Percentiles rank a stretch among this genome's conserved stretches.
phyloP scores from a whole-genome alignment of 768 basidiomycete species.

The Udeniomyces megalosporus region DNA sequence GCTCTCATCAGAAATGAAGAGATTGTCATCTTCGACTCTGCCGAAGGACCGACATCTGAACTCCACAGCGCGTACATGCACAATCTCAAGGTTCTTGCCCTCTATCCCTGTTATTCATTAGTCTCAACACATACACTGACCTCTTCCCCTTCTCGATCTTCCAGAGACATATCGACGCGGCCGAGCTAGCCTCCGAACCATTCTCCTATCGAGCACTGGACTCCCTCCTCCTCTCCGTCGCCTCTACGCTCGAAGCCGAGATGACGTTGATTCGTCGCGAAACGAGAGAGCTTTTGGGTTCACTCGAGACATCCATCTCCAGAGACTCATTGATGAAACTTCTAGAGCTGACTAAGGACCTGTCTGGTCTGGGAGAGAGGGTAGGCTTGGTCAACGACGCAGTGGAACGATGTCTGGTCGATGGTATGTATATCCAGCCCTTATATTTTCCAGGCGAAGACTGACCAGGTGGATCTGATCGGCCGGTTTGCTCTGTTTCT shows the following conservation, averaged over 20 bases:
- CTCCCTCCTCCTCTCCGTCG: conserved; percentile 1
- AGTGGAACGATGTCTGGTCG: conserved; percentile 11
- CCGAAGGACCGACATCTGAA: conserved; percentile 5
- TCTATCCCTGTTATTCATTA: too few relatives aligned
- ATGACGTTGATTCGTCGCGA: conserved; percentile 8
- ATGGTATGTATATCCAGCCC: background rate
- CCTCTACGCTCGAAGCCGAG: conserved; percentile 16
- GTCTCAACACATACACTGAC: too few relatives aligned
- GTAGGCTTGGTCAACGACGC: conserved; percentile 17
- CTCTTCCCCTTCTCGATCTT: background rate
- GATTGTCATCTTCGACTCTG: conserved; percentile 8
- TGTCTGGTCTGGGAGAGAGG: conserved; percentile 12
- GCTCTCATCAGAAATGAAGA: conserved; percentile 4
- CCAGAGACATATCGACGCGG: conserved; percentile 1
- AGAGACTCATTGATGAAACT: conserved; percentile 5
- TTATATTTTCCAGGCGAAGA: background rate
- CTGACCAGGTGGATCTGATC: too few relatives aligned
- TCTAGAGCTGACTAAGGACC: background rate
- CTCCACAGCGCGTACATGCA: background rate
- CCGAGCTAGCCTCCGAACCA: too few relatives aligned
- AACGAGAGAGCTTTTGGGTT: background rate
- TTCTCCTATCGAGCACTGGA: background rate
- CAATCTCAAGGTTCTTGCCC: background rate
- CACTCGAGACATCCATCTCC: conserved; percentile 4
- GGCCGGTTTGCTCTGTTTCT: background rate